These are phyloP conservation scores for Termitomyces sp. DNA, from an alignment of 768 basidiomycete species.

Conservation along the genomic window DNA sequence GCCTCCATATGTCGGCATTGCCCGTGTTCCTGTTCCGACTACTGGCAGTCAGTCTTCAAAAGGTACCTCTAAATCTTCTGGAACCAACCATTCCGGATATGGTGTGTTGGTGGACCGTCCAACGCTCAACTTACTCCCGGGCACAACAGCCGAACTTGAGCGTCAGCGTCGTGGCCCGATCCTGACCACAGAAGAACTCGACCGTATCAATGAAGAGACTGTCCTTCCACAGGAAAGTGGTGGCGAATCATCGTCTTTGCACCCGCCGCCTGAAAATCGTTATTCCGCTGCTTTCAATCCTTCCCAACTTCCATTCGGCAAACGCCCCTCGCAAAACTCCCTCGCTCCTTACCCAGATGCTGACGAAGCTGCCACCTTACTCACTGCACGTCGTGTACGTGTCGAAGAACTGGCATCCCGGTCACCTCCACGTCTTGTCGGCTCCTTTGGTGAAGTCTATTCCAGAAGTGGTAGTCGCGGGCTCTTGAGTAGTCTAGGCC, in stretches of 20 bases:
- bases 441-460: slow-evolving; percentile 9
- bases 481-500: slow-evolving; percentile 34
- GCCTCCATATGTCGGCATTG: slow-evolving; percentile 22
- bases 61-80: slow-evolving; percentile 27
- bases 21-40: slow-evolving; percentile 35
- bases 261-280: slow-evolving; percentile 24
- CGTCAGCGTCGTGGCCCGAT: slow-evolving; percentile 26
- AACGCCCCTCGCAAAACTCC: slow-evolving; percentile 20
- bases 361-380: slow-evolving; percentile 41
- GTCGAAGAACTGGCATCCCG: slow-evolving; percentile 32
- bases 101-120: slow-evolving; percentile 37
- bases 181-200: slow-evolving; percentile 31
- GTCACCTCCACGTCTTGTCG: slow-evolving; percentile 15
- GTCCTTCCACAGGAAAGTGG: slow-evolving; percentile 25
- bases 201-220: slow-evolving; percentile 28
- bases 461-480: slow-evolving; percentile 14
- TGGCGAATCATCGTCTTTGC: slow-evolving; percentile 9
- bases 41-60: slow-evolving; percentile 32
- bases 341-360: slow-evolving; percentile 29
- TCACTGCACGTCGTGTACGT: slow-evolving; percentile 47
- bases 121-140: slow-evolving; percentile 29
- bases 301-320: slow-evolving; percentile 5
- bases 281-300: not conserved
- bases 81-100: slow-evolving; percentile 39
- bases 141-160: slow-evolving; percentile 25